Base-by-base conservation (phyloP, 1,284 basidiomycete genomes). In the Retiboletus flavoniger region DNA sequence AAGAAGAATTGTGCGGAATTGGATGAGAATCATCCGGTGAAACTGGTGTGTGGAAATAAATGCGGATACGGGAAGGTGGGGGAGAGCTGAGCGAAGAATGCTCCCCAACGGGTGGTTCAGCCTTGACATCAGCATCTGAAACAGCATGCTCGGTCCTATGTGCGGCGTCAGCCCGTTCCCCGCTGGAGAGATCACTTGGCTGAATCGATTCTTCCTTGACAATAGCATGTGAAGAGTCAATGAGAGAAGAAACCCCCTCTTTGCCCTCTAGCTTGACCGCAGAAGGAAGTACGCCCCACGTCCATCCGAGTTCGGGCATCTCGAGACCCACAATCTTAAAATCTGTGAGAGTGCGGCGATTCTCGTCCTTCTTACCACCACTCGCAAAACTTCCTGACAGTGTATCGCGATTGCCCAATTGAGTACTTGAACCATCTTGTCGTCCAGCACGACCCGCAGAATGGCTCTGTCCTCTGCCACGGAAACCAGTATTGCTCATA, bases 261-360 rank as follows among this genome's bases (percentile, higher is more conserved):
- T 69, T 71, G 26, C 68, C 62, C 62, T 78, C 76, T 56, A 60
- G 61, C 57, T 75, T 75, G 50, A 71, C 56, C 46, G 74, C 58
- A 40, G 69, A 68, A 17, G 79, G 66, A 50, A 82, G 64, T 51
- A 72, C 60, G 58, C 89, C 88, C 89, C 90, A 91, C 47, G 75
- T 77, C 89, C 89, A 92, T 64, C 72, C 74, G 55, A 91, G 73
- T 60, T 85, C 84, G 63, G 75, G 78, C 63, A 96, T 87, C 69
- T 91, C 85, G 64, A 97, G 79, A 24, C 90, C 93, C 63, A 95
- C 79, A 68, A 98, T 94, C 74, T 95, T 91, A 82, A 97, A 98
- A 75, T 97, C 95, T 44, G 94, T 96, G 66, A 97, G 83, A 34
- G 93, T 95, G 56, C 91, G 84, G 64, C 86, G 76, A 72, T 89